These are phyloP conservation scores for Toxicodendron radicans DNA, from an alignment of 345 rosid species.

Conservation along the genomic window DNA sequence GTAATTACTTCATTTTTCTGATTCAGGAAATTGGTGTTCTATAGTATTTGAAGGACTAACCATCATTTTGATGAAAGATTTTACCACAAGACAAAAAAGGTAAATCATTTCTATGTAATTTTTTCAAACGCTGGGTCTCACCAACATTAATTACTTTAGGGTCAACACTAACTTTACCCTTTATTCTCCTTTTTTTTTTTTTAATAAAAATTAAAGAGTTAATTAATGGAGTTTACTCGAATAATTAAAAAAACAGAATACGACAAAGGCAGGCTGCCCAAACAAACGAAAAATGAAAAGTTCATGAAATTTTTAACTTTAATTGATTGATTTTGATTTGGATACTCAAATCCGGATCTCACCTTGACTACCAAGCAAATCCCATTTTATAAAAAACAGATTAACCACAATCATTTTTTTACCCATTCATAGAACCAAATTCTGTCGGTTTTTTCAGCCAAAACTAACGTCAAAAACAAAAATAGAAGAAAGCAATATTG, in stretches of 20 bases:
- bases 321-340: neutral
- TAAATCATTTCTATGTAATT: too few species aligned
- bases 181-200: neutral
- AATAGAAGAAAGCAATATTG: neutral
- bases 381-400: neutral
- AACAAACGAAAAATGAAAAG: neutral
- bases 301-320: neutral
- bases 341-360: too few species aligned
- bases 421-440: conserved; percentile 5
- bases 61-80: too few species aligned
- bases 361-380: conserved; percentile 8
- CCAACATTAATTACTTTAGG: neutral
- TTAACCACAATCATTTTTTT: neutral
- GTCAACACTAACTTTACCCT: neutral
- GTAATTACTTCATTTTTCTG: neutral
- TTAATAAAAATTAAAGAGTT: too few species aligned
- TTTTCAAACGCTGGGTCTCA: conserved; percentile 1
- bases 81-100: conserved; percentile 1
- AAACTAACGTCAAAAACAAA: conserved; percentile 2
- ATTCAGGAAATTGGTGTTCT: neutral
- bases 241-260: neutral
- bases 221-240: too few species aligned
- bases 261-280: conserved; percentile 3
- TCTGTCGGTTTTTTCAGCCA: conserved; percentile 2
- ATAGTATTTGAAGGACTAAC: too few species aligned